Evolutionary conservation across 2,329 filamentous ascomycete genomes (phyloP).

Genomic region (Colletotrichum horii): DNA sequence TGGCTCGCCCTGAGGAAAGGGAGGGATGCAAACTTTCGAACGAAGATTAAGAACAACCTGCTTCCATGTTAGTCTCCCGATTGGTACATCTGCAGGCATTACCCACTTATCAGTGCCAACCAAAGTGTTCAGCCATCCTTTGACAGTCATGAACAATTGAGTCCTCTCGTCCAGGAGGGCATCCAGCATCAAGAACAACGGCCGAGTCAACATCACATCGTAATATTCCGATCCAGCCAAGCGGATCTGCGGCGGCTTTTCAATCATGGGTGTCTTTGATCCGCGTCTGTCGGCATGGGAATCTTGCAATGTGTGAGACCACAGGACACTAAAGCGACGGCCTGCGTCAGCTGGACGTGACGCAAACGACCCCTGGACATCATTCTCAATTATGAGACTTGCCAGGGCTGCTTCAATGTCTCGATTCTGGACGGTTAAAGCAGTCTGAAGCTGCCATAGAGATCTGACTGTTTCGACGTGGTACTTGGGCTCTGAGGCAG

Average conservation of each 20-base stretch:
- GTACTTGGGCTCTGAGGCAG: slow-evolving; percentile 85
- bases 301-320: slow-evolving; percentile 79
- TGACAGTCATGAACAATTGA: slow-evolving; percentile 77
- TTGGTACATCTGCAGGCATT: neutral
- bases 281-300: slow-evolving; percentile 41
- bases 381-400: slow-evolving; percentile 66
- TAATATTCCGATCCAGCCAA: slow-evolving; percentile 66
- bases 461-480: slow-evolving; percentile 91
- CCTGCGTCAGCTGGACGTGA: slow-evolving; percentile 63
- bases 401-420: slow-evolving; percentile 83
- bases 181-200: slow-evolving; percentile 83
- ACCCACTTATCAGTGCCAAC: slow-evolving; percentile 67
- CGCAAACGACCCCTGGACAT: slow-evolving; percentile 51
- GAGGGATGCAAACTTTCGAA: slow-evolving; percentile 61
- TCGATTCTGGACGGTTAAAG: slow-evolving; percentile 69
- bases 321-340: slow-evolving; percentile 76
- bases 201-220: slow-evolving; percentile 78
- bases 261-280: slow-evolving; percentile 41
- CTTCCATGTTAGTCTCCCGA: neutral
- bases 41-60: slow-evolving; percentile 67
- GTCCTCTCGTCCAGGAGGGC: slow-evolving; percentile 74
- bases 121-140: slow-evolving; percentile 78
- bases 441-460: slow-evolving; percentile 83
- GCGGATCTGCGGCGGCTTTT: slow-evolving; percentile 41
- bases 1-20: slow-evolving; percentile 50